Percentiles rank a stretch among this genome's conserved stretches.
phyloP scores from a whole-genome alignment of 352 stramenopile species.

The Pythium utonaiense region DNA sequence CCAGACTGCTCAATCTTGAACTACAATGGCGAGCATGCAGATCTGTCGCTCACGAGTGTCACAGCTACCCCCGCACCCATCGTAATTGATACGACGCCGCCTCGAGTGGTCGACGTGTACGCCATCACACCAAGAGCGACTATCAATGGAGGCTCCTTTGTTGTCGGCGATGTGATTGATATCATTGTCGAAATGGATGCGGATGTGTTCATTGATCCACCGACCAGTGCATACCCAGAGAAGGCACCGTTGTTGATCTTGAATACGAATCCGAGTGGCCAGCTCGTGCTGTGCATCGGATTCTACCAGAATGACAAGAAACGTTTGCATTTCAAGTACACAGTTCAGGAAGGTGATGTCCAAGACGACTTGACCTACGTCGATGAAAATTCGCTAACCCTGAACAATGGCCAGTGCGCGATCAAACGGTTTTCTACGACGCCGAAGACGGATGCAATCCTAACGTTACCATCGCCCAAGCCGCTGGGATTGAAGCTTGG shows the following conservation, averaged over 20 bases:
- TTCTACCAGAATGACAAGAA: slow-evolving; percentile 54
- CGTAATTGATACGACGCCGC: slow-evolving; percentile 52
- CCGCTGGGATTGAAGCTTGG: slow-evolving; percentile 34
- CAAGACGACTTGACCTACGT: slow-evolving; percentile 55
- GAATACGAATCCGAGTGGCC: slow-evolving; percentile 44
- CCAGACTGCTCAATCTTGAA: slow-evolving; percentile 59
- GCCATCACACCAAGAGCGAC: slow-evolving; percentile 42
- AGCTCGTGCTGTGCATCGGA: slow-evolving; percentile 49
- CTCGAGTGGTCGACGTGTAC: slow-evolving; percentile 60
- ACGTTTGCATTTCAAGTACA: slow-evolving; percentile 71
- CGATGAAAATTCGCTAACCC: slow-evolving; percentile 47
- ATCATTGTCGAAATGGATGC: slow-evolving; percentile 75
- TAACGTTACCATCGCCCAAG: slow-evolving; percentile 48
- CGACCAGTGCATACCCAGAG: slow-evolving; percentile 59
- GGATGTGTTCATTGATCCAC: slow-evolving; percentile 76
- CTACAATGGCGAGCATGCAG: slow-evolving; percentile 48
- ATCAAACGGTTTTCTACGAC: slow-evolving; percentile 85
- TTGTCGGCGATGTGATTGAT: slow-evolving; percentile 75
- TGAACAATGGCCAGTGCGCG: slow-evolving; percentile 71
- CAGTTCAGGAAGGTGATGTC: slow-evolving; percentile 51
- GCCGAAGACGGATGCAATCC: slow-evolving; percentile 58
- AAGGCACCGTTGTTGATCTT: slow-evolving; percentile 71
- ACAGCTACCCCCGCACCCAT: slow-evolving; percentile 45
- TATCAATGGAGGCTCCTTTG: slow-evolving; percentile 64
- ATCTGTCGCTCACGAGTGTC: slow-evolving; percentile 38